Percentiles rank a stretch among this genome's conserved stretches.
Conservation (phyloP, 352 stramenopile species). For the Phytophthora melonis region DNA sequence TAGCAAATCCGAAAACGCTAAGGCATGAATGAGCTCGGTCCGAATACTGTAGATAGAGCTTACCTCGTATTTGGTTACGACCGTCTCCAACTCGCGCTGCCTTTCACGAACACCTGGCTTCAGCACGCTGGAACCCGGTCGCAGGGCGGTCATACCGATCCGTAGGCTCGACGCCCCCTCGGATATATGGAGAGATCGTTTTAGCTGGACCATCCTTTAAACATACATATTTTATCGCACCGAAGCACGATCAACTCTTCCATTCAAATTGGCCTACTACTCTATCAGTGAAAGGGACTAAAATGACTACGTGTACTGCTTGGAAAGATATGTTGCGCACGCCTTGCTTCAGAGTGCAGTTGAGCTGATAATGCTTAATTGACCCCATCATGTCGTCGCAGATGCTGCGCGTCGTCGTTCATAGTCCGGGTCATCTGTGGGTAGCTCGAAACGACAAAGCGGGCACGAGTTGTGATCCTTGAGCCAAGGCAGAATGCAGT, state of each 20-base stretch:
- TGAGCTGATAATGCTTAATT: constrained; percentile 12
- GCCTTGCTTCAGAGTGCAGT: constrained; percentile 17
- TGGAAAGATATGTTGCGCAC: constrained; percentile 22
- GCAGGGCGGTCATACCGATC: constrained; percentile 12
- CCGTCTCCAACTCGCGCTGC: constrained; percentile 39
- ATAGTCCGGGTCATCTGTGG: constrained; percentile 88
- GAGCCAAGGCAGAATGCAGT: constrained; percentile 90
- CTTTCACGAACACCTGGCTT: constrained; percentile 37
- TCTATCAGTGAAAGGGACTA: constrained; percentile 41
- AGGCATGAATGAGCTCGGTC: background rate
- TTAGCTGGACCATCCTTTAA: too few relatives aligned
- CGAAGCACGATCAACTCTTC: constrained; percentile 23
- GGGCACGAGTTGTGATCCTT: constrained; percentile 92
- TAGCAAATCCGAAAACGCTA: background rate
- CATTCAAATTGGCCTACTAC: constrained; percentile 34
- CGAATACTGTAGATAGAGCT: background rate
- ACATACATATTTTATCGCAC: constrained; percentile 1
- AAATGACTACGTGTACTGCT: constrained; percentile 34
- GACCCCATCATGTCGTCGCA: constrained; percentile 28
- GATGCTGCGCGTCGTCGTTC: constrained; percentile 58
- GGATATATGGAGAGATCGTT: background rate
- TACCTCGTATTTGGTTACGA: constrained; percentile 61
- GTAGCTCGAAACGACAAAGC: constrained; percentile 85
- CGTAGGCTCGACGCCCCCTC: constrained; percentile 4
- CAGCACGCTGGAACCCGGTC: constrained; percentile 28